Base-by-base conservation (phyloP, 306 rosid genomes). In the Begonia loranthoides region DNA sequence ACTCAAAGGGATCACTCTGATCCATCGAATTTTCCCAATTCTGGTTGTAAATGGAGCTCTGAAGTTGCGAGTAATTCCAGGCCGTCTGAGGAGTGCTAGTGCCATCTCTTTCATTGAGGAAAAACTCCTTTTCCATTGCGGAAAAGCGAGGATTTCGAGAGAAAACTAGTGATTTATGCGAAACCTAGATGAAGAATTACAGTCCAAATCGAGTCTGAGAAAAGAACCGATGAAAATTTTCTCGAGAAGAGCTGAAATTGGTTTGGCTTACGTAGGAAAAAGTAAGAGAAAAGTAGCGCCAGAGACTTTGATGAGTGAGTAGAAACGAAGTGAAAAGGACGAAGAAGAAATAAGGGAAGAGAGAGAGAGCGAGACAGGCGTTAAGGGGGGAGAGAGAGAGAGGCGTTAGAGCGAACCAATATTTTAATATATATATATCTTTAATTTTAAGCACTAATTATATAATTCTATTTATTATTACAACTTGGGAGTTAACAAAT, bases 1-100 rank as follows among this genome's bases (percentile, higher is more conserved):
- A 78, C 62, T 70, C 84, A 65, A 78, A 70, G 61, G 79, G 84
- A 68, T 73, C 77, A 57, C 60, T 66, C 57, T 76, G 82, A 61
- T 76, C 82, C 78, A 76, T 44, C 12, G 73, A 62, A 49, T 61
- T 64, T 16, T 73, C 75, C 80, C 80, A 73, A 64, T 70, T 73
- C 45, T 67, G 58, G 46, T 45, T 70, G 68, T 60, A 64, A 58
- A 60, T 34, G 13, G 64, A 65, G 46, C 54, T 68, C 34, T 39
- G 40, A 36, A 64, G 55, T 3, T 50, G 70, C 50, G 66, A 53
- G 62, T 28, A 48, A 55, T 49, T 66, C 79, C 79, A 73, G 34
- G 50, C 40, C 50, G 9, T 5, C 36, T 28, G 36, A 28, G 36
- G 36, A 7, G 36, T 28, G 36, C 36, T 28, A 4, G 36, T 28